Evolutionary conservation across 495 filamentous ascomycete species (phyloP), one percentile per base, ranked within the genome.

Genomic region (Chaetomium tenue): DNA sequence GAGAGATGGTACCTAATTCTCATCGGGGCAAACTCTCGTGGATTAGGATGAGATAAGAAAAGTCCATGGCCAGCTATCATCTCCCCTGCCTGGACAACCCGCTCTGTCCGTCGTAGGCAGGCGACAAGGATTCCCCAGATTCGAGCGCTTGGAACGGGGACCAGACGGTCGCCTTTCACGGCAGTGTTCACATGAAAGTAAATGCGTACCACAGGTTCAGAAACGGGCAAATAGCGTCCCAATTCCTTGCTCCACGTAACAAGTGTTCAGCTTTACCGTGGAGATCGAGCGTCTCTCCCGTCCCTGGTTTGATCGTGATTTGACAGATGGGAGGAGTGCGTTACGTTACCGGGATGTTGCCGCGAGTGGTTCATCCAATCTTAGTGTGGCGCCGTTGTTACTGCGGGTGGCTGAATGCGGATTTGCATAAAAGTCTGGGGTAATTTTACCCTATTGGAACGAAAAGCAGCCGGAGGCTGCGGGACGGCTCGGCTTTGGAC

Each of bases 401-500:
- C 59, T 37, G 56, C 67, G 67, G 67, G 46, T 67, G 64, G 52
- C 60, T 67, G 30, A 64, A 66, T 68, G 62, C 55, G 64, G 67
- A 65, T 61, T 48, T 64, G 65, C 62, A 69, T 65, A 20, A 55
- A 47, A 48, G 57, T 48, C 57, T 61, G 51, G 37, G 61, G 39
- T 55, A 56, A 37, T 40, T 23, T 22, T 15, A 52, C 48, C 22
- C 57, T 26, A n/a, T 46, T 40, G 54, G 20, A 46, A 56, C 39
- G 16, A n/a, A 20, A 22, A 37, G 53, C n/a, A 58, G 16, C 39
- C 55, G 20, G 23, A 20, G 15, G 62, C 53, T 52, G 61, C 68
- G 70, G 70, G 70, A 70, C 70, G 70, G 70, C 63, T 72, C 68
- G 70, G 67, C 66, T 70, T 61, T 61, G 57, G 63, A 53, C 47